phyloP scores from a whole-genome alignment of 179 eudicot genomes.

The Beta corolliflora region DNA sequence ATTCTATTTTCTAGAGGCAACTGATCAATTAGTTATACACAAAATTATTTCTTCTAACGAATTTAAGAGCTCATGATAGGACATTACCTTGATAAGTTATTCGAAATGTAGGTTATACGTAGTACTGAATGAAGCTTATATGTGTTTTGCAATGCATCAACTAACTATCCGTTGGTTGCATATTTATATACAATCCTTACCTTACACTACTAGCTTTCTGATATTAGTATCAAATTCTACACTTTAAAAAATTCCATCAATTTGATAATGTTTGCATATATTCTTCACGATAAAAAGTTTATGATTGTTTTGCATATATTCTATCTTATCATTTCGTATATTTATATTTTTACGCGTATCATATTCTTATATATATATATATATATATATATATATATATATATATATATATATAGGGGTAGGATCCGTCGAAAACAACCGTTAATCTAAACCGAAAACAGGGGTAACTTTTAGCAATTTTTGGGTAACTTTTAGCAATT shows the following conservation, averaged over 20 bases:
- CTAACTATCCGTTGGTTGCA: neutral
- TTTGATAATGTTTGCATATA: neutral
- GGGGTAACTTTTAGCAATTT: too few species aligned
- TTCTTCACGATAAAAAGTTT: neutral
- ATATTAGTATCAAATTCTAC: neutral
- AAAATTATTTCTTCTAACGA: neutral
- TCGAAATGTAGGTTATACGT: neutral
- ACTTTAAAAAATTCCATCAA: neutral
- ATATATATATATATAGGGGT: too few species aligned
- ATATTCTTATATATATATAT: too few species aligned
- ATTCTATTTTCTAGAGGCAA: too few species aligned
- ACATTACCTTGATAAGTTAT: neutral
- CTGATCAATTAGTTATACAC: too few species aligned
- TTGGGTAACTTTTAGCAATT: too few species aligned
- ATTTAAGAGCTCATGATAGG: neutral
- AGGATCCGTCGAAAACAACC: too few species aligned
- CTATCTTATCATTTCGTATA: neutral
- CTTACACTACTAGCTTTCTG: neutral
- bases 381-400: too few species aligned
- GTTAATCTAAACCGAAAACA: too few species aligned
- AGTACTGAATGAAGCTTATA: too few species aligned
- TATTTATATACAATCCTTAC: neutral
- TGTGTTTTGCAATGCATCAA: neutral
- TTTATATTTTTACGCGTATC: neutral
- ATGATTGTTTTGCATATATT: neutral